Evolutionary conservation across 1,139 yeast genomes (phyloP).

Genomic region (Fermentozyma sake): DNA sequence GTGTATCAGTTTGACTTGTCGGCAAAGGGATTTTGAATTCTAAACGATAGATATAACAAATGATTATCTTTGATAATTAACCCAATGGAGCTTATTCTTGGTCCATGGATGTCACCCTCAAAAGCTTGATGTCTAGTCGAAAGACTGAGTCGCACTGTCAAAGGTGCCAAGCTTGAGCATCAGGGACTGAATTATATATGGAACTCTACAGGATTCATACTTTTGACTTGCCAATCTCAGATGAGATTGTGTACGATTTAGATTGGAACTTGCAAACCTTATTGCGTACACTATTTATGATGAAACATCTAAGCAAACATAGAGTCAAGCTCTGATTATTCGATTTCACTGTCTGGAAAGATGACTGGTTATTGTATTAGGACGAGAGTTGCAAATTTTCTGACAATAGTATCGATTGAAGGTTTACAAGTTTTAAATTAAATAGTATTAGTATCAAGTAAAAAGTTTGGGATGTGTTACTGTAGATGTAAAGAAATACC

Average conservation of each 20-base stretch:
- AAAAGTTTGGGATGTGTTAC: slow-evolving; percentile 5
- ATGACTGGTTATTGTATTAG: slow-evolving; percentile 36
- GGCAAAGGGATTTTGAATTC: slow-evolving; percentile 60
- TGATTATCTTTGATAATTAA: slow-evolving; percentile 40
- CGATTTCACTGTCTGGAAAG: slow-evolving; percentile 44
- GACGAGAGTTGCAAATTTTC: slow-evolving; percentile 37
- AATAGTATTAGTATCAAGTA: slow-evolving; percentile 2
- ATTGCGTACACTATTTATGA: slow-evolving; percentile 42
- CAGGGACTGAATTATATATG: too few species aligned
- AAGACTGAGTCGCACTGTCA: slow-evolving; percentile 52
- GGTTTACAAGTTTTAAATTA: slow-evolving; percentile 2
- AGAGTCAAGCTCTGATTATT: slow-evolving; percentile 85
- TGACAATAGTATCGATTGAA: slow-evolving; percentile 7
- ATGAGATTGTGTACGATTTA: slow-evolving; percentile 21
- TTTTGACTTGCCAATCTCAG: slow-evolving; percentile 14
- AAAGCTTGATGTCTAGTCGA: slow-evolving; percentile 23
- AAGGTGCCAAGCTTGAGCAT: slow-evolving; percentile 57
- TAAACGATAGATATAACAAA: slow-evolving; percentile 83
- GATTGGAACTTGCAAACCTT: slow-evolving; percentile 19
- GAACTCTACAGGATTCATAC: too few species aligned
- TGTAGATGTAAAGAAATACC: too few species aligned
- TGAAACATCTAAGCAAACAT: slow-evolving; percentile 74
- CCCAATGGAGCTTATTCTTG: slow-evolving; percentile 94
- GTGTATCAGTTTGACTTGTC: slow-evolving; percentile 26
- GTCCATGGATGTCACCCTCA: slow-evolving; percentile 50